phyloP scores from a whole-genome alignment of 176 grass and related monocot genomes.

The Oryza glumipatula region DNA sequence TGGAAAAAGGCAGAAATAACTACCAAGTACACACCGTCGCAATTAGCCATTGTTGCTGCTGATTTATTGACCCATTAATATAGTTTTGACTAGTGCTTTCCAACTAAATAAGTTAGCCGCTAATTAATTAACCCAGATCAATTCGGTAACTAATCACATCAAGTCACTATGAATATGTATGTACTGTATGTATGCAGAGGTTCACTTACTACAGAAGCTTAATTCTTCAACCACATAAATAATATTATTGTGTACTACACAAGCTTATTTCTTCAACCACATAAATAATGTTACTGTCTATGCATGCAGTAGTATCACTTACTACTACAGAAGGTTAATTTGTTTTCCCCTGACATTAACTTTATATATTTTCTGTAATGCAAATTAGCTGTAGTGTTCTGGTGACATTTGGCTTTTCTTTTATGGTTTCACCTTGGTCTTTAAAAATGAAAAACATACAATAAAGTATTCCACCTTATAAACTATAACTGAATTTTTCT shows the following conservation, averaged over 20 bases:
- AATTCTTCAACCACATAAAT: not conserved
- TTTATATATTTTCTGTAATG: not conserved
- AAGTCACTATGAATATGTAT: not conserved
- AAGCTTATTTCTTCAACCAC: not conserved
- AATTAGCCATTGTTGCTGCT: not conserved
- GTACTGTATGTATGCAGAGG: not conserved
- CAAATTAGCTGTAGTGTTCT: not conserved
- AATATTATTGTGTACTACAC: not conserved
- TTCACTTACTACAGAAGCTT: not conserved
- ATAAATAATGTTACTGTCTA: not conserved
- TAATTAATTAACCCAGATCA: not conserved
- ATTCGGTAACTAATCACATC: not conserved
- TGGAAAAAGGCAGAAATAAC: not conserved
- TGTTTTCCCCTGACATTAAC: not conserved
- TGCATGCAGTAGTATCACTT: not conserved
- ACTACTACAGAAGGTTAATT: not conserved
- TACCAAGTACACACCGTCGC: not conserved
- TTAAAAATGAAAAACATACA: not conserved
- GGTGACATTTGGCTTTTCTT: not conserved
- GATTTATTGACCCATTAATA: not conserved
- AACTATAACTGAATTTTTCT: not conserved
- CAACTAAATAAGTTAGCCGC: not conserved
- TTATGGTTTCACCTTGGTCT: not conserved
- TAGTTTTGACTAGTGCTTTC: conserved; percentile 12
- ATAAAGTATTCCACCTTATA: not conserved